phyloP scores from a whole-genome alignment of 768 basidiomycete genomes.

The Suillus placidus region DNA sequence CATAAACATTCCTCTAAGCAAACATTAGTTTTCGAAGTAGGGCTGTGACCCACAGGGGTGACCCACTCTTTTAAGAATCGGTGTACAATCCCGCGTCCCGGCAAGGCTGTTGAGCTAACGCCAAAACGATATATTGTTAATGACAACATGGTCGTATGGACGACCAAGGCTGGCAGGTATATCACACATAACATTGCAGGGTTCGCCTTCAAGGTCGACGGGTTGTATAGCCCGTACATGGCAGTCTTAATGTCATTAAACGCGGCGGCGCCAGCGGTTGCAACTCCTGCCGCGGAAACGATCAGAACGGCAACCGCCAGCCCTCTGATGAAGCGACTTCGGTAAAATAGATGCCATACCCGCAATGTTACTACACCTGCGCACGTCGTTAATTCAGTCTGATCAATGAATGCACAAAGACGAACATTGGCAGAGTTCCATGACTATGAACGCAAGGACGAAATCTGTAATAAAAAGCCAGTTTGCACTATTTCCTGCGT shows the following conservation, averaged over 20 bases:
- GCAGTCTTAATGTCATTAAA: background rate
- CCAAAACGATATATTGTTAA: conserved; percentile 23
- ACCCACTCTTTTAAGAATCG: conserved; percentile 25
- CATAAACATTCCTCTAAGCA: conserved; percentile 25
- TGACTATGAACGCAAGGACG: background rate
- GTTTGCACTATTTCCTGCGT: background rate
- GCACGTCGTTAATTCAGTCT: background rate
- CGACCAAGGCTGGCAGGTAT: conserved; percentile 17
- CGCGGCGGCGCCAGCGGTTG: background rate
- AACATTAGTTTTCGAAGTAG: background rate
- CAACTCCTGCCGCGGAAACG: background rate
- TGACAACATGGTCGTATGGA: conserved; percentile 20
- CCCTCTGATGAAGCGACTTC: conserved; percentile 2
- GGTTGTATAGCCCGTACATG: background rate
- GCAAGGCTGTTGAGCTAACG: conserved; percentile 9
- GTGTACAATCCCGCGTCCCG: conserved; percentile 17
- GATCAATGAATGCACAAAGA: background rate
- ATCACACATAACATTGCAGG: conserved; percentile 8
- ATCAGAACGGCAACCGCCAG: conserved; percentile 7
- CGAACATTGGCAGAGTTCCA: conserved; percentile 23
- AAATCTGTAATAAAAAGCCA: background rate
- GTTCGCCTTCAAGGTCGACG: background rate
- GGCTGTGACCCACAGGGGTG: background rate
- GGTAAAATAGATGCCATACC: conserved; percentile 24
- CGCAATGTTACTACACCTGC: conserved; percentile 21